A percentile compares a stretch with the other conserved stretches of the same genome.
Evolutionary conservation across 2,329 filamentous ascomycete genomes (phyloP).

Genomic region (Dactylonectria estremocensis): DNA sequence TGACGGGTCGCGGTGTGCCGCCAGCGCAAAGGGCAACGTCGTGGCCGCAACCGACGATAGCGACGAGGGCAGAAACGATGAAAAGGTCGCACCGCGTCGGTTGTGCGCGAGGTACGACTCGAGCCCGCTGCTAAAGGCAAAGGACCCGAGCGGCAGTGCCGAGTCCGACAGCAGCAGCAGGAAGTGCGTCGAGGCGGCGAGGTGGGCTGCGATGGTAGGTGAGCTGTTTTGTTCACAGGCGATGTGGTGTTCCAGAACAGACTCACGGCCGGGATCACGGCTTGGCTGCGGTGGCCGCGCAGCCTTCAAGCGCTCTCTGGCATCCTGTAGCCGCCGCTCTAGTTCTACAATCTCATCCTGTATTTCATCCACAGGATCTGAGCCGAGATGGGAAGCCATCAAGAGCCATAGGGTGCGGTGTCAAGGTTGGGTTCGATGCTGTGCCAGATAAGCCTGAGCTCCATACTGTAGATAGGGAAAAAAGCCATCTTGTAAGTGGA

Average conservation of each 20-base stretch:
- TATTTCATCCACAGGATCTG: constrained; percentile 49
- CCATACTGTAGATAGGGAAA: constrained; percentile 19
- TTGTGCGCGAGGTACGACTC: constrained; percentile 86
- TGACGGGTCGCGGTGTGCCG: constrained; percentile 71
- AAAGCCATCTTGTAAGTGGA: constrained; percentile 43
- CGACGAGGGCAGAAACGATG: constrained; percentile 79
- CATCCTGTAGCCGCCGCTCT: constrained; percentile 66
- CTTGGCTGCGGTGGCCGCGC: constrained; percentile 33
- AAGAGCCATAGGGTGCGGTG: constrained; percentile 31
- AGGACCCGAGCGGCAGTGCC: constrained; percentile 86
- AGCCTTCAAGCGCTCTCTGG: constrained; percentile 61
- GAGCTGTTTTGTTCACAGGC: constrained; percentile 11
- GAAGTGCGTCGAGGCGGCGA: constrained; percentile 67
- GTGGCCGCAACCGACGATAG: constrained; percentile 80
- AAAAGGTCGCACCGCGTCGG: constrained; percentile 63
- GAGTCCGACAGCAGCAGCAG: constrained; percentile 86
- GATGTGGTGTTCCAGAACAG: constrained; percentile 14
- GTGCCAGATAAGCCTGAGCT: constrained; percentile 40
- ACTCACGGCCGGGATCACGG: constrained; percentile 38
- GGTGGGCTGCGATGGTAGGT: constrained; percentile 33
- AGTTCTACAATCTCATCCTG: constrained; percentile 72
- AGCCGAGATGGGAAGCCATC: constrained; percentile 47
- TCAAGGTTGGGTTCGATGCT: constrained; percentile 11
- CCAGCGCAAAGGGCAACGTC: constrained; percentile 81
- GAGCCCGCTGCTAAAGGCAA: constrained; percentile 87